Evolutionary conservation across 768 basidiomycete genomes (phyloP).

Genomic region (Arthromyces matolae): DNA sequence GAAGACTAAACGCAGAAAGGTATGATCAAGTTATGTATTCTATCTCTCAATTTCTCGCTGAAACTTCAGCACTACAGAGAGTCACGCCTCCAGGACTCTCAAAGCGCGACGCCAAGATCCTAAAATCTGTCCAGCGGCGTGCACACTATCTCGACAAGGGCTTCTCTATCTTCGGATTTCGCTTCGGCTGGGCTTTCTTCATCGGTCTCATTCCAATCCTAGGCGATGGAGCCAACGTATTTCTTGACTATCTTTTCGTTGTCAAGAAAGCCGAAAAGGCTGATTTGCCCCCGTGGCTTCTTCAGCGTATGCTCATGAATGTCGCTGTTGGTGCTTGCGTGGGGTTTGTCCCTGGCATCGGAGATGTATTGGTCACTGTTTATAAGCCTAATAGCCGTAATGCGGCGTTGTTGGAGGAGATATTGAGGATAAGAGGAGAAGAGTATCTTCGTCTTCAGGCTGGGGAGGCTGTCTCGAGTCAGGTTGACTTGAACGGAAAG

Average conservation of each 20-base stretch:
- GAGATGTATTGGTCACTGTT: slow-evolving; percentile 71
- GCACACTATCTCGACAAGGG: slow-evolving; percentile 89
- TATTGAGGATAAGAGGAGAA: slow-evolving; percentile 71
- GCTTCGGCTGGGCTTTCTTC: slow-evolving; percentile 85
- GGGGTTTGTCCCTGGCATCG: slow-evolving; percentile 66
- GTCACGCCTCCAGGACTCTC: slow-evolving; percentile 74
- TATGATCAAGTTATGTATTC: slow-evolving; percentile 23
- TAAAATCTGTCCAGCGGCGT: slow-evolving; percentile 69
- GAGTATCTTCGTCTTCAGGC: slow-evolving; percentile 56
- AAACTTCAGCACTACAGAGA: slow-evolving; percentile 43
- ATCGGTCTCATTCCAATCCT: slow-evolving; percentile 71
- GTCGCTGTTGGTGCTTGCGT: slow-evolving; percentile 64
- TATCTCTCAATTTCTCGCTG: background rate
- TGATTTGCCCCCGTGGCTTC: slow-evolving; percentile 64
- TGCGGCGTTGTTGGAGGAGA: slow-evolving; percentile 82
- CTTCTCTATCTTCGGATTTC: slow-evolving; percentile 72
- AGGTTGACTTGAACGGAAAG: slow-evolving; percentile 12
- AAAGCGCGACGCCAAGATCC: slow-evolving; percentile 66
- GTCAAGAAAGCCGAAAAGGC: slow-evolving; percentile 72
- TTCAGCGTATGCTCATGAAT: slow-evolving; percentile 72
- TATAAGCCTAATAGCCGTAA: slow-evolving; percentile 92
- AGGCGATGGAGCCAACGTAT: slow-evolving; percentile 61
- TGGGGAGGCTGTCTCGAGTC: slow-evolving; percentile 19
- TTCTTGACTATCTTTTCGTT: slow-evolving; percentile 73
- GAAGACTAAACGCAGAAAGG: slow-evolving; percentile 55